Base-by-base conservation (phyloP, 2,329 filamentous ascomycete species). In the Fusarium sp. region DNA sequence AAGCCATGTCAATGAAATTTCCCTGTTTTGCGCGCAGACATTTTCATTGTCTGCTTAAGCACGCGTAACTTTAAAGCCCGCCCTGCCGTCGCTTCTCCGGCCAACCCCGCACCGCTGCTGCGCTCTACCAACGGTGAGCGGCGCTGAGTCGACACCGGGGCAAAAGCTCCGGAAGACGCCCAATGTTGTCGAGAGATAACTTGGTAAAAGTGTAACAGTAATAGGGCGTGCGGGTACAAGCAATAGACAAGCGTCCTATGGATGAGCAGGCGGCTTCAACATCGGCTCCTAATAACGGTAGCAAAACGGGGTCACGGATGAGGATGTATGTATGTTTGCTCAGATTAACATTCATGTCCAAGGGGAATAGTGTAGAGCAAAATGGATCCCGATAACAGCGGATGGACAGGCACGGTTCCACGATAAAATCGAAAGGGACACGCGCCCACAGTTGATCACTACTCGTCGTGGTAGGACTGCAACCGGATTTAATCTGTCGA, bases 401-500 rank as follows among this genome's bases (percentile, higher is more conserved):
- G 41, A 41, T 7, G 3, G 36, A 36, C 49, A 34, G 25, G 25
- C 38, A 15, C 38, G 15, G 19, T 28, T 36, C 2, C 34, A 19
- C 19, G 19, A 19, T 19, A 19, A 19, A 19, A 19, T 19, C 19
- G 19, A 19, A 19, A 19, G 47, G 39, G 31, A 46, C 43, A 32
- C 31, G 41, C 44, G 40, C 8, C n/a, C 11, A 5, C 12, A 11
- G 61, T 9, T 31, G 47, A 65, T 65, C 58, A 1, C 48, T 65
- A 42, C 62, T 55, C 2, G 6, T 38, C 45, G 7, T 22, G 13
- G 36, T 1, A 7, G 11, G 4, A 6, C 8, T 11, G 29, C 38
- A 55, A 60, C 55, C 48, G 34, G 55, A 40, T 60, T 41, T 9
- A 2, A 31, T 10, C 28, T 60, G 55, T n/a, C 55, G 57, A 60